Base-by-base conservation (phyloP, 352 stramenopile species). In the Pilasporangium apinafurcum region DNA sequence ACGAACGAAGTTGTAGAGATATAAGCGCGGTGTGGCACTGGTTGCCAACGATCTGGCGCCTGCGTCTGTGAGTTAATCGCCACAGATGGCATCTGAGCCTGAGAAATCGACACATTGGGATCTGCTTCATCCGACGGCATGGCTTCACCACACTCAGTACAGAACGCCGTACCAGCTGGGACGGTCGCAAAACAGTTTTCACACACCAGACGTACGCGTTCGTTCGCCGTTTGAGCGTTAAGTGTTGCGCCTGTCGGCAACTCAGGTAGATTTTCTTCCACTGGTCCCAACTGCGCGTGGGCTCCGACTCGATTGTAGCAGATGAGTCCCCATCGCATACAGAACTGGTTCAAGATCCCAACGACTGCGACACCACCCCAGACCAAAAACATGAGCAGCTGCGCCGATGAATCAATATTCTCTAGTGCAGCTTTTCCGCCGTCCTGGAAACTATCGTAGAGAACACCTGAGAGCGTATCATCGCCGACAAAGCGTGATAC, bases 171-270 rank as follows among this genome's bases (percentile, higher is more conserved):
- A 28, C 79, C 79, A 3, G 75, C 57, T 0, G 83, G 83, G 0
- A 94, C 83, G 0, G 83, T 94, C 0, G 83, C 83, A 40, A 94
- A 94, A 53, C 83, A 94, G 65, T 94, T 94, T 51, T 94, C 83
- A 42, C 83, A 94, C 41, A 94, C 83, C 2, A 94, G 65, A 7
- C 83, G 83, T 8, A 89, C 77, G n/a, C 73, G 69, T 30, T 92
- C 78, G 0, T 55, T 62, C 13, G 60, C 47, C 2, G 56, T 37
- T 40, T 88, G 77, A 2, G 83, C 77, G 3, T 43, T 45, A 4
- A 90, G 39, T 3, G 76, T 91, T 0, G 78, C 78, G 6, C 83
- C 83, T 2, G 67, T 76, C 1, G 83, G 83, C 6, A 94, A 52
- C 48, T 92, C 83, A 0, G 77, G 77, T 29, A 91, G 51, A 12